Percentiles rank a stretch among this genome's conserved stretches.
Conservation (phyloP, 441 rosid genomes). For the Pelargonium myrrhifolium region DNA sequence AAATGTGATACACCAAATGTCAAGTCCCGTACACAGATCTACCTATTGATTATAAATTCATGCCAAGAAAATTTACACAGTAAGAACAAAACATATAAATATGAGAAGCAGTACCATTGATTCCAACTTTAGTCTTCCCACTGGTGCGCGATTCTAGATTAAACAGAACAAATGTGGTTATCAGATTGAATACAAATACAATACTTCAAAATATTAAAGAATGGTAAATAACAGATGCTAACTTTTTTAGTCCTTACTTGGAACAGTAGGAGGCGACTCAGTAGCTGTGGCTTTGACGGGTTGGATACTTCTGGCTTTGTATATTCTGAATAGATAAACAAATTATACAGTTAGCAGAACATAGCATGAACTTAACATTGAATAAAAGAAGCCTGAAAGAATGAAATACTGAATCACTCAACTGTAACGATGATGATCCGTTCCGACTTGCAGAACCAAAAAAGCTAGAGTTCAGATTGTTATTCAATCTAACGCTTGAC, state of each 20-base stretch:
- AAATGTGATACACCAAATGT: neutral
- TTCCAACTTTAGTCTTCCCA: conserved; percentile 71
- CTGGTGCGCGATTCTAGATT: conserved; percentile 39
- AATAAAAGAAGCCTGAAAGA: neutral
- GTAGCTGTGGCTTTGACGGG: conserved; percentile 84
- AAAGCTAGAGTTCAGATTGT: neutral
- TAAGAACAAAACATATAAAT: conserved; percentile 3
- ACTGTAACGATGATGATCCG: neutral
- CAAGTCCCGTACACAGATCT: neutral
- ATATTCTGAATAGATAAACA: conserved; percentile 28
- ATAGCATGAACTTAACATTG: neutral
- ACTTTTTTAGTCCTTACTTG: conserved; percentile 36
- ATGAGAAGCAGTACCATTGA: conserved; percentile 56
- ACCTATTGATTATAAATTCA: too few species aligned
- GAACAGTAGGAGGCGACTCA: conserved; percentile 48
- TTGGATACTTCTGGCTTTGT: conserved; percentile 37
- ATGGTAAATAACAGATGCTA: neutral
- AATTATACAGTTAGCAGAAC: conserved; percentile 2
- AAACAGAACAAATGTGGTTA: conserved; percentile 18
- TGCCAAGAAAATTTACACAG: neutral
- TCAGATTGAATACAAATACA: neutral
- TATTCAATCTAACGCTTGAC: neutral
- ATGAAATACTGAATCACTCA: neutral
- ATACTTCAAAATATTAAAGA: neutral
- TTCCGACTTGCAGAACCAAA: too few species aligned